Evolutionary conservation across 805 yeast species (phyloP).

Genomic region (Wickerhamiella galacta): DNA sequence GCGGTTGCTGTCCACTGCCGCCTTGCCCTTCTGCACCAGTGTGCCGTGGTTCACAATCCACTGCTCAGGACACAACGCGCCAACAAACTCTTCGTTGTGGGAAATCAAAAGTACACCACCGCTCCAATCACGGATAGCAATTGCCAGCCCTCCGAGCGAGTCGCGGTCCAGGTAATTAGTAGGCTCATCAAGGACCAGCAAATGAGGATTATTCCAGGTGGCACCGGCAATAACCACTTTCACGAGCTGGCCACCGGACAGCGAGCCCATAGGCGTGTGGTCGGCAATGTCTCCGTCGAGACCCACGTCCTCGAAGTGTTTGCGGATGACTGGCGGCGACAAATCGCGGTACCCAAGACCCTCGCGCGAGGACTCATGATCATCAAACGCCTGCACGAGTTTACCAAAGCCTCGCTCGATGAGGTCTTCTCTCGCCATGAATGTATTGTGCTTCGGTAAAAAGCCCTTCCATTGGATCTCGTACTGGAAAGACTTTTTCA

Average conservation of each 20-base stretch:
- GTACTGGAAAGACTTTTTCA: conserved; percentile 91
- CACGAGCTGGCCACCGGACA: conserved; percentile 95
- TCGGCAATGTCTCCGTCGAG: conserved; percentile 96
- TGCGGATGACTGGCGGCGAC: conserved; percentile 78
- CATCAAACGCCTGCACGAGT: conserved; percentile 91
- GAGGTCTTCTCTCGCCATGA: conserved; percentile 75
- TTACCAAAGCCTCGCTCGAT: conserved; percentile 75
- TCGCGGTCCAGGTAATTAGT: conserved; percentile 97
- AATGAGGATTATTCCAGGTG: conserved; percentile 98
- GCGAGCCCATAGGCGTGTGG: conserved; percentile 90
- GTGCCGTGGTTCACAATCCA: conserved; percentile 93
- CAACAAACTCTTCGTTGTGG: conserved; percentile 91
- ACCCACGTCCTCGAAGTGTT: conserved; percentile 95
- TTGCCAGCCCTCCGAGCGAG: conserved; percentile 91
- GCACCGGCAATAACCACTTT: conserved; percentile 99
- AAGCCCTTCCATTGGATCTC: conserved; percentile 88
- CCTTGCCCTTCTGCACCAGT: conserved; percentile 68
- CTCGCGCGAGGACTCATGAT: conserved; percentile 97
- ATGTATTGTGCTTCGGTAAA: conserved; percentile 84
- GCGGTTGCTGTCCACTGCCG: conserved; percentile 55
- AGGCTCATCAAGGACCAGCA: conserved; percentile 93
- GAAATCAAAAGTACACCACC: conserved; percentile 99
- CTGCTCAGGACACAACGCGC: conserved; percentile 95
- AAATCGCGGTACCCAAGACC: conserved; percentile 96
- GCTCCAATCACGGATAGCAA: conserved; percentile 93